phyloP scores from a whole-genome alignment of 2,329 filamentous ascomycete species.

The Neodidymelliopsis sp. region DNA sequence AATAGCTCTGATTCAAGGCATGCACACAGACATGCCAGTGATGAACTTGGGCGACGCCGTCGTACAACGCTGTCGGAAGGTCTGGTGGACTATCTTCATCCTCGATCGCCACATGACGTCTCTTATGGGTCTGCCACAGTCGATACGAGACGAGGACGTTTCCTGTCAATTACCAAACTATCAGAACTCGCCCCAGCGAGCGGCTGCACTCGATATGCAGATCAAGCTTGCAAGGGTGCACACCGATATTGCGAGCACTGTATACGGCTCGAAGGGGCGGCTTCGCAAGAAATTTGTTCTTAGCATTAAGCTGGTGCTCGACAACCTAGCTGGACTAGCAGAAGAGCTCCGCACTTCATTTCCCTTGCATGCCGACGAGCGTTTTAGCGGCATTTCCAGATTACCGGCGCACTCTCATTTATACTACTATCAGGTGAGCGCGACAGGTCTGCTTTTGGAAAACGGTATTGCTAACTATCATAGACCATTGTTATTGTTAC shows the following conservation, averaged over 20 bases:
- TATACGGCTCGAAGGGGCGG: constrained; percentile 56
- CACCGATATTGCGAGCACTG: constrained; percentile 54
- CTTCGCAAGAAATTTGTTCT: constrained; percentile 50
- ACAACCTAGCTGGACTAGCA: constrained; percentile 50
- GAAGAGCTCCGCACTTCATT: constrained; percentile 52
- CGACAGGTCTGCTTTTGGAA: neutral
- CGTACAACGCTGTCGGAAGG: constrained; percentile 57
- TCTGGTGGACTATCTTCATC: constrained; percentile 65
- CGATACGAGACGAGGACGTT: constrained; percentile 61
- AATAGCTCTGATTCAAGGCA: constrained; percentile 58
- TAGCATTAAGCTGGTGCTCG: constrained; percentile 52
- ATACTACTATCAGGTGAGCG: constrained; percentile 50
- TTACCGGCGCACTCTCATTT: constrained; percentile 50
- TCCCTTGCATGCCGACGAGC: constrained; percentile 47
- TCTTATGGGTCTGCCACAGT: constrained; percentile 60
- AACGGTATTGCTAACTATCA: neutral
- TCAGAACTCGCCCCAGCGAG: constrained; percentile 48
- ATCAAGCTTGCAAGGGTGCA: constrained; percentile 57
- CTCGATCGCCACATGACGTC: constrained; percentile 63
- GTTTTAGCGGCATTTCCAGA: constrained; percentile 52
- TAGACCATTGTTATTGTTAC: constrained; percentile 54
- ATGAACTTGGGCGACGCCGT: constrained; percentile 51
- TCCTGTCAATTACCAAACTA: constrained; percentile 57
- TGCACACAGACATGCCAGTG: constrained; percentile 61
- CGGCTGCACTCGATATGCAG: constrained; percentile 54